Percentiles rank a stretch among this genome's conserved stretches.
These are phyloP conservation scores for Monilinia laxa DNA, from an alignment of 2,329 filamentous ascomycete genomes.

Conservation along the genomic window DNA sequence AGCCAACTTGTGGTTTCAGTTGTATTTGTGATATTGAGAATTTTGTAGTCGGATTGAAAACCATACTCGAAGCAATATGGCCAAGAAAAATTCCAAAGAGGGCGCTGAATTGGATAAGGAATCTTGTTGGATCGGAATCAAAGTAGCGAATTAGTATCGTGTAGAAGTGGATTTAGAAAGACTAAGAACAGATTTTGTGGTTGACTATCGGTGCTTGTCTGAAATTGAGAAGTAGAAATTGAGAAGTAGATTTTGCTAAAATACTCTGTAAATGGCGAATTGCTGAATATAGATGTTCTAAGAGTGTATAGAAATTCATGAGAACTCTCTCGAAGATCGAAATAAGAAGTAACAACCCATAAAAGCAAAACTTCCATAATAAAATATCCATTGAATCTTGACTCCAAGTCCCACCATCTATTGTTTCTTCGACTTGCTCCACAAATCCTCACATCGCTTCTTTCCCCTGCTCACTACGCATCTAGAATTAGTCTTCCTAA, in stretches of 20 bases:
- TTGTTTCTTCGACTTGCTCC: neutral
- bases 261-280: neutral
- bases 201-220: neutral
- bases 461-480: neutral
- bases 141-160: too few relatives aligned
- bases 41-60: too few relatives aligned
- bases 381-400: neutral
- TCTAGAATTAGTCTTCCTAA: neutral
- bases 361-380: neutral
- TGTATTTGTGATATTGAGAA: too few relatives aligned
- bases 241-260: too few relatives aligned
- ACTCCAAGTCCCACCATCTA: neutral
- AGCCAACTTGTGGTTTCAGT: too few relatives aligned
- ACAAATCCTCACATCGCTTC: neutral
- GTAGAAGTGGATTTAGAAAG: neutral
- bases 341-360: neutral
- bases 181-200: too few relatives aligned
- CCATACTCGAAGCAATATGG: too few relatives aligned
- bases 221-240: neutral
- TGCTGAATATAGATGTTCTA: neutral
- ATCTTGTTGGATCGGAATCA: too few relatives aligned
- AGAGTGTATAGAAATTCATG: too few relatives aligned
- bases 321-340: neutral
- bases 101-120: too few relatives aligned
- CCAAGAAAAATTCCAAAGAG: too few relatives aligned